These are phyloP conservation scores for Mediolabrus comicus DNA, from an alignment of 108 stramenopile genomes.

Conservation along the genomic window DNA sequence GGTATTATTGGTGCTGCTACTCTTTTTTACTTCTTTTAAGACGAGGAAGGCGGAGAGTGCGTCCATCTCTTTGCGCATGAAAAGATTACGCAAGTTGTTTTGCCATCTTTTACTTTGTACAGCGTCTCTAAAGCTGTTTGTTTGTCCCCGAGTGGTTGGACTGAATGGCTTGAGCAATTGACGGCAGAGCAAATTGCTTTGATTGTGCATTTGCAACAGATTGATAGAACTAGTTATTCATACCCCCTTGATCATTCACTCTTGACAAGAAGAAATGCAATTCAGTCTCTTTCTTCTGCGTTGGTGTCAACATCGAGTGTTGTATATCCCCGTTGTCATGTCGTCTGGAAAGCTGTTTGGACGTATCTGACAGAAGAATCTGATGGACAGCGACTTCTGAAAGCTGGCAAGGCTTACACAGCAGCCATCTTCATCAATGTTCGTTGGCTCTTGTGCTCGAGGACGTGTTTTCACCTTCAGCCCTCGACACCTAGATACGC, in stretches of 20 bases:
- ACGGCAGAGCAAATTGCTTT: constrained; percentile 71
- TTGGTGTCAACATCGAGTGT: constrained; percentile 61
- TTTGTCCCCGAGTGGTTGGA: too few species aligned
- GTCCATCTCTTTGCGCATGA: too few species aligned
- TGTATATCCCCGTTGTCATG: constrained; percentile 72
- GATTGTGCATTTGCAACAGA: constrained; percentile 57
- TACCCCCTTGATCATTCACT: constrained; percentile 53
- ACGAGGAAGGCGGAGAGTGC: too few species aligned
- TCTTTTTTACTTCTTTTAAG: too few species aligned
- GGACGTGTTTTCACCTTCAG: too few species aligned
- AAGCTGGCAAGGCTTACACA: constrained; percentile 20
- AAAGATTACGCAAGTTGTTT: too few species aligned
- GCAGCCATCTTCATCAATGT: constrained; percentile 45
- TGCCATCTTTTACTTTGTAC: too few species aligned
- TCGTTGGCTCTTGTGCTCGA: constrained; percentile 22
- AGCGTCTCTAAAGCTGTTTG: too few species aligned
- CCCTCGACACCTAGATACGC: too few species aligned
- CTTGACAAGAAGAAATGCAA: constrained; percentile 46
- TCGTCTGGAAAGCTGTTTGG: constrained; percentile 85
- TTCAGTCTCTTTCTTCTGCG: constrained; percentile 44
- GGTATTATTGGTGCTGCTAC: too few species aligned
- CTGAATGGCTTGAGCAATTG: constrained; percentile 35
- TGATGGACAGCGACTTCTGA: constrained; percentile 13
- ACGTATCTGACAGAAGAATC: constrained; percentile 52
- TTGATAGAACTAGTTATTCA: constrained; percentile 13